A percentile compares a stretch with the other conserved stretches of the same genome.
Evolutionary conservation across 2,329 filamentous ascomycete genomes (phyloP).

Genomic region (Lachnellula hyalina): DNA sequence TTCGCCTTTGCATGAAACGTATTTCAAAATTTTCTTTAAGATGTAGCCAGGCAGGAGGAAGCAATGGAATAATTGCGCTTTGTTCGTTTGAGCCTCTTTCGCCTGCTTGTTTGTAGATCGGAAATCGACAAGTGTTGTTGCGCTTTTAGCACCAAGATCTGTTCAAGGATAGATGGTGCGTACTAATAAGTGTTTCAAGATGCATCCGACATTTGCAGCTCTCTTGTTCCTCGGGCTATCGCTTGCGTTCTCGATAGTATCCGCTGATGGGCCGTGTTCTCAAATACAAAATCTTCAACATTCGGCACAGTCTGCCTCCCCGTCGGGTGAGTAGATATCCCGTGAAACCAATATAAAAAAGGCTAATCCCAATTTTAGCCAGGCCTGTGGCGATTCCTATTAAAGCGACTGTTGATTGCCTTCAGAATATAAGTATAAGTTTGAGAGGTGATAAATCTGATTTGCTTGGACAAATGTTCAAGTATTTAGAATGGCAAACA

Average conservation of each 20-base stretch:
- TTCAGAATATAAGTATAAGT: neutral
- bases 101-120: too few species aligned
- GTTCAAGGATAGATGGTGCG: too few species aligned
- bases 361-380: neutral
- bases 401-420: neutral
- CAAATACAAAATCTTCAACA: neutral
- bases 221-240: neutral
- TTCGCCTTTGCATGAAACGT: too few species aligned
- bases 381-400: neutral
- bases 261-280: neutral
- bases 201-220: neutral
- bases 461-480: neutral
- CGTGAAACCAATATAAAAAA: neutral
- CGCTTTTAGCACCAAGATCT: too few species aligned
- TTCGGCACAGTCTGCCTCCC: neutral
- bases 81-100: too few species aligned
- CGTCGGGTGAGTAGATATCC: neutral
- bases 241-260: neutral
- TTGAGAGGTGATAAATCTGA: neutral
- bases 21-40: too few species aligned
- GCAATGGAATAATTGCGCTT: too few species aligned
- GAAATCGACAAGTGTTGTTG: too few species aligned
- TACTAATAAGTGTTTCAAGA: neutral
- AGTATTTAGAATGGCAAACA: slow-evolving; percentile 1
- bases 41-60: too few species aligned